Conservation (phyloP, 2,329 filamentous ascomycete genomes). For the Cladosporium velox region DNA sequence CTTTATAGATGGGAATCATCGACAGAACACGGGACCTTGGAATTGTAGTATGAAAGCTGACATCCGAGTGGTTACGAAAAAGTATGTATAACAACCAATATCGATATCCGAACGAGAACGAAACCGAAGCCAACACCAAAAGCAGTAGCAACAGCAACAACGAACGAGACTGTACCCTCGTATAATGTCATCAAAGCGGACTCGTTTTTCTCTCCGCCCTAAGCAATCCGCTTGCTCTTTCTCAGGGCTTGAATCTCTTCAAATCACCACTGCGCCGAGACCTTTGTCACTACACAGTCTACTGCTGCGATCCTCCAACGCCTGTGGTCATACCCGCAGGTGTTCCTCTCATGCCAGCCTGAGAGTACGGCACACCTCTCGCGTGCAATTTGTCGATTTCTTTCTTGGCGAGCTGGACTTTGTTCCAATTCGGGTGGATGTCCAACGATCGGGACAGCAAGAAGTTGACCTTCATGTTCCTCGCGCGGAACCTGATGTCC, state of each 20-base stretch:
- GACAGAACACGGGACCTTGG: neutral
- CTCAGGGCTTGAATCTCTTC: neutral
- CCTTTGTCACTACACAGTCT: neutral
- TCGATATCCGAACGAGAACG: neutral
- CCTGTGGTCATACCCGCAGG: neutral
- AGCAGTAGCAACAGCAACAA: neutral
- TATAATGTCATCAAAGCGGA: neutral
- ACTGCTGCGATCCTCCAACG: conserved; percentile 1
- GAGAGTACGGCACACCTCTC: conserved; percentile 33
- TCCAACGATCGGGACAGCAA: conserved; percentile 40
- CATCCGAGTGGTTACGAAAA: neutral
- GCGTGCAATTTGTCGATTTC: conserved; percentile 38
- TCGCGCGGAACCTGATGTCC: conserved; percentile 48
- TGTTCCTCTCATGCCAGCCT: conserved; percentile 23
- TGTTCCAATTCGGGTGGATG: conserved; percentile 48
- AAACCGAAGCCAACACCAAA: neutral
- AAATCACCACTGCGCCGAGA: neutral
- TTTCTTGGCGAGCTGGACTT: conserved; percentile 46
- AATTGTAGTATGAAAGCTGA: neutral
- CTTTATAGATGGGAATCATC: neutral
- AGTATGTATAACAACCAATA: neutral
- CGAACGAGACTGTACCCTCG: neutral
- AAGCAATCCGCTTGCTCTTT: neutral
- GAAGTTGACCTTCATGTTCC: conserved; percentile 54
- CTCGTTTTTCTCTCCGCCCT: neutral